phyloP scores from a whole-genome alignment of 495 filamentous ascomycete genomes.

The Aspergillus nidulans region DNA sequence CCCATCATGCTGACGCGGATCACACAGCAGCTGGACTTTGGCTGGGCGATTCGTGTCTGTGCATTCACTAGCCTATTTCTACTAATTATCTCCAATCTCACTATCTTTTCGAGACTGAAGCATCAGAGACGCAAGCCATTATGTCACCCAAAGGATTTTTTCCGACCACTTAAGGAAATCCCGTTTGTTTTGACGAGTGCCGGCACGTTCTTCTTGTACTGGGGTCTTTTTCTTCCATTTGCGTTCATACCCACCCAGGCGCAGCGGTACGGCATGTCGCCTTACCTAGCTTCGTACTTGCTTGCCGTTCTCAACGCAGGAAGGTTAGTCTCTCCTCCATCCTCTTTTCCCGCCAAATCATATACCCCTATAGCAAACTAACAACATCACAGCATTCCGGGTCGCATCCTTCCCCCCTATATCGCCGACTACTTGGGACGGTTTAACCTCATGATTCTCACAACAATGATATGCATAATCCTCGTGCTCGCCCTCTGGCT shows the following conservation, averaged over 20 bases:
- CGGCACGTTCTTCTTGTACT: slow-evolving; percentile 23
- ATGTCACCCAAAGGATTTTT: slow-evolving; percentile 16
- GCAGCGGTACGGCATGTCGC: slow-evolving; percentile 25
- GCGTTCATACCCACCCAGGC: slow-evolving; percentile 24
- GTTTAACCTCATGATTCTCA: slow-evolving; percentile 68
- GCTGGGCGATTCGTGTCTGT: slow-evolving; percentile 38
- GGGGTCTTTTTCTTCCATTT: slow-evolving; percentile 35
- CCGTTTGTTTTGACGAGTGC: slow-evolving; percentile 49
- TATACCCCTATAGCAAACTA: neutral
- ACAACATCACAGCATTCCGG: slow-evolving; percentile 49
- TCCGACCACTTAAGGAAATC: slow-evolving; percentile 52
- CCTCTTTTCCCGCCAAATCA: too few species aligned
- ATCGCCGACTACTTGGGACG: slow-evolving; percentile 68
- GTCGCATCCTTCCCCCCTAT: slow-evolving; percentile 70
- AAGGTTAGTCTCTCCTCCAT: slow-evolving; percentile 15
- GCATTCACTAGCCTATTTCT: slow-evolving; percentile 36
- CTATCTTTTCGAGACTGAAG: slow-evolving; percentile 27
- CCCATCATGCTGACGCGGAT: slow-evolving; percentile 35
- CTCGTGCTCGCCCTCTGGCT: slow-evolving; percentile 68
- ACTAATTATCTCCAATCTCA: slow-evolving; percentile 28
- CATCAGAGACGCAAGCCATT: slow-evolving; percentile 15
- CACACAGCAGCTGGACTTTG: slow-evolving; percentile 32
- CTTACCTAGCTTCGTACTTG: slow-evolving; percentile 23
- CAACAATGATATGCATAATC: slow-evolving; percentile 54
- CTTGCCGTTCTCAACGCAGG: slow-evolving; percentile 30